Base-by-base conservation (phyloP, 768 basidiomycete species). In the Suillus fuscotomentosus region DNA sequence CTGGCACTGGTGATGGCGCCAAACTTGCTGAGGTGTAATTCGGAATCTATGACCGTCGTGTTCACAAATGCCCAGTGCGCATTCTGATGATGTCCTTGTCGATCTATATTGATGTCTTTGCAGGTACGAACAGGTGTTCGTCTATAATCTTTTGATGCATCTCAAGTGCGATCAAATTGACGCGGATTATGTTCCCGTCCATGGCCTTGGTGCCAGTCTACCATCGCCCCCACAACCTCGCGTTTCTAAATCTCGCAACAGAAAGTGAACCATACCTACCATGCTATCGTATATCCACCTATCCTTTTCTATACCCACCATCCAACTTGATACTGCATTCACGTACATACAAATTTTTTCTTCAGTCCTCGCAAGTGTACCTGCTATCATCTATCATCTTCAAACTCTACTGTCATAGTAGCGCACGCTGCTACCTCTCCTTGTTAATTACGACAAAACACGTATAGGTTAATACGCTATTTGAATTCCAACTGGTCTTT, bases 1-100 rank as follows among this genome's bases (percentile, higher is more conserved):
- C 78, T 97, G 66, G 93, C 95, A 10, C 78, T 96, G 17, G 93
- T 97, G 22, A 91, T 97, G 88, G 93, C 95, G 1, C 95, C 95
- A 9, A 97, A 97, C 76, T 75, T 97, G 51, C 76, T 97, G 53
- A 81, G 95, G 62, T 96, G 95, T 72, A 90, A 83, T 69, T 94
- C 92, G 17, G 90, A 94, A 56, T 91, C 88, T n/a, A 89, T 95
- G 84, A 83, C 90, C 8, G 81, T 95, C 11, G 94, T 95, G 11
- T 96, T 94, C 73, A 95, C 91, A 39, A 97, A 97, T 75, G 86
- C 95, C 15, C 90, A 91, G 94, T 95, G 71, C 77, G 92, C 83
- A 13, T 61, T 38, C 10, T 43, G 51, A 43, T 63, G 34, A 59
- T 68, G 20, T 36, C 6, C 6, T 36, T 36, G 31, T 36, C 3